Evolutionary conservation across 2,329 filamentous ascomycete genomes (phyloP), one percentile per base, ranked within the genome.

Genomic region (Karstenula rhodostoma): DNA sequence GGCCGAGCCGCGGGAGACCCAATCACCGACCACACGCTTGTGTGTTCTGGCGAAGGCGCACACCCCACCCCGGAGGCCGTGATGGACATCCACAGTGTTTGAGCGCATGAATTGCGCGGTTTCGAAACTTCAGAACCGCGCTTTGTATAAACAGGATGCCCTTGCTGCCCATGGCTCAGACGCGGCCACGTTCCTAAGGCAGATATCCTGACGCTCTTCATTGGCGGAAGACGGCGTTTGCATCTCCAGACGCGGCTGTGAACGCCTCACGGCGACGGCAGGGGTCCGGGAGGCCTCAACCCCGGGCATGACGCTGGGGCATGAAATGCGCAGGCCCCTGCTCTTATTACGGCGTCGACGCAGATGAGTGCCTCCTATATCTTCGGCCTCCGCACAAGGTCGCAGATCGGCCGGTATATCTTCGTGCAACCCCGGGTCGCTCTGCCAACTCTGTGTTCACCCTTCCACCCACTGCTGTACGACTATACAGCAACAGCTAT

Each of bases 121-220:
- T 59, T 59, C 52, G 56, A 62, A 59, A 56, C 60, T 58, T 52
- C 44, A 25, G 40, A 43, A n/a, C 43, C 59, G 47, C 40, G 53
- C 47, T 59, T 59, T 57, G 46, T 50, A 47, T n/a, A 54, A 56
- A 47, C 60, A 57, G 40, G 22, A 49, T 15, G 49, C 13, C 42
- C 49, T 12, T 19, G 27, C 46, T n/a, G n/a, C n/a, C n/a, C n/a
- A n/a, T n/a, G n/a, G n/a, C n/a, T 33, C 17, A 4, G 49, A 51
- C 44, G 33, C 6, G 25, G n/a, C 13, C 27, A 19, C 29, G 32
- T 58, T 61, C 56, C n/a, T n/a, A 37, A 51, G 47, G 44, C 37
- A 19, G 22, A 17, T 23, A 17, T 32, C 13, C 12, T n/a, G 37
- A 19, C 7, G 5, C 25, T n/a, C 22, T 56, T 49, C n/a, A 58